Base-by-base conservation (phyloP, 768 basidiomycete species). In the Peribolospora baueri region DNA sequence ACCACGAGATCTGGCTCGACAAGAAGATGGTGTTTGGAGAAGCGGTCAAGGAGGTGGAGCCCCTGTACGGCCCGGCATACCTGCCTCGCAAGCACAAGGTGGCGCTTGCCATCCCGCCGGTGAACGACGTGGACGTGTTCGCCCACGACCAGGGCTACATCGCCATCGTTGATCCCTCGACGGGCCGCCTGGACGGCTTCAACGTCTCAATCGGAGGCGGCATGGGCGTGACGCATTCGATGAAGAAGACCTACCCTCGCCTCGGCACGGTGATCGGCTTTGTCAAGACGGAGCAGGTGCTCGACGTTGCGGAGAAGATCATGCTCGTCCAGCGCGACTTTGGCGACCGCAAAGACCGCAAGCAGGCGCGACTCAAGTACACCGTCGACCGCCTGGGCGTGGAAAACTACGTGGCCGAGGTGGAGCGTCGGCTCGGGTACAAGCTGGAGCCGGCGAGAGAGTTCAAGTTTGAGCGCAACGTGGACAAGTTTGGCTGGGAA, bases 1-100 rank as follows among this genome's bases (percentile, higher is more conserved):
- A 98, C 67, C 86, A 95, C 65, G 93, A 98, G 69, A 97, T 98
- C 59, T 98, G 91, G 91, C 73, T 97, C 47, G 88, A 97, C 71
- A 90, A 93, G 72, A 93, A 93, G 72, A 70, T 87, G 61, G 82
- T 98, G 52, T 85, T 82, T 4, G 93, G 91, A 13, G 88, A 87
- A 42, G 87, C 88, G 5, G 68, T 93, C 57, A 83, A 88, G 65
- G 88, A 93, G 68, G 55, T 57, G 49, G 93, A 98, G 68, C 93
- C 93, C 2, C 69, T 95, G n/a, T 98, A 97, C 65, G 93, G 93
- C 43, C 81, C 85, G 65, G 90, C 90, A 69, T 97, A 98, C 70
- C 74, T 98, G 25, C 91, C 54, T 40, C 48, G 54, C 37, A 65
- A 95, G 84, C 95, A 91, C 76, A 98, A 98, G 76, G 74, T 98